Evolutionary conservation across 768 basidiomycete species (phyloP), one percentile per base, ranked within the genome.

Genomic region (Psilocybe subaeruginosa): DNA sequence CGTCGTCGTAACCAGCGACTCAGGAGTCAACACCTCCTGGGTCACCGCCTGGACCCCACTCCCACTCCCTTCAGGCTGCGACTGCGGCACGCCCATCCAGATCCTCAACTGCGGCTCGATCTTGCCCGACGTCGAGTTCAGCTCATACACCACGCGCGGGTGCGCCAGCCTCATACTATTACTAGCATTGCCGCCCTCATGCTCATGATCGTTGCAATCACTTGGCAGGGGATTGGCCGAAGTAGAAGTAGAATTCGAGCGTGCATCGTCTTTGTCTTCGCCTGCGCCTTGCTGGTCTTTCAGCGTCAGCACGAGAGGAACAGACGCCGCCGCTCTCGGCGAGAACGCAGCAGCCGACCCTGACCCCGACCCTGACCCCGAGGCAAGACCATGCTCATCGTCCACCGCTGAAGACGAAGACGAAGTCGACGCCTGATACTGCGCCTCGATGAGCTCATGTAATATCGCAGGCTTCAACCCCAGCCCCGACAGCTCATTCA

Each of bases 401-500:
- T 23, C 23, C 23, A 23, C 29, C 2, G 12, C 51, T 3, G 43
- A 4, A 12, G 31, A 19, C 12, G 30, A 23, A 7, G 17, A 11
- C 14, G 27, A 9, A 4, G n/a, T 1, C 16, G 50, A 27, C 33
- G 51, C 3, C 16, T 11, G 27, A 19, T 45, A 31, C 9, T 51
- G 53, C 29, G 67, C 59, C 48, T 62, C 67, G 54, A 82, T 70
- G 19, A 82, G 72, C 52, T 80, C 74, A 0, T 82, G 83, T 12
- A 87, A 73, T 0, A 84, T 68, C 8, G 73, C 68, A 4, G 85
- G 85, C 59, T 76, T 77, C 5, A 88, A 75, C 0, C 92, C 95
- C 23, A 94, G 77, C 2, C 84, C 81, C 3, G 84, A 79, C 16
- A 98, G 86, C 73, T 98, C 95, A 8, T 77, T 73, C 0, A 91